Base-by-base conservation (phyloP, 352 stramenopile species). In the Globisporangium nunn region DNA sequence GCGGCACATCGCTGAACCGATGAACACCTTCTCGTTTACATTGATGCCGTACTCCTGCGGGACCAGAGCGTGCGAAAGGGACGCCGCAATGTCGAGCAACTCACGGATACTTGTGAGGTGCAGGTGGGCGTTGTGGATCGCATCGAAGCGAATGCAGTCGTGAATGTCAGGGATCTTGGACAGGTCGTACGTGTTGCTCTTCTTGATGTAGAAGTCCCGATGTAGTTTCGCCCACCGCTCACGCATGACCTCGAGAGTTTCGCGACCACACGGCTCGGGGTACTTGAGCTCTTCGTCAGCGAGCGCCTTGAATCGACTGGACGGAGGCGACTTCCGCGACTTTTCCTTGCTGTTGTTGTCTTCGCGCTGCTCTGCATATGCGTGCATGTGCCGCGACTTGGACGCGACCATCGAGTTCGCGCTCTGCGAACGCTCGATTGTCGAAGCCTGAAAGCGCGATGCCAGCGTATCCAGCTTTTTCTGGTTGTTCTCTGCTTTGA, bases 101-200 rank as follows among this genome's bases (percentile, higher is more conserved):
- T 98, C 94, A 44, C 96, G 81, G 7, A 93, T 81, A n/a, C 88
- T 96, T 14, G 85, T 89, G 11, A 98, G 68, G 52, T 95, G 87
- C 37, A 99, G 61, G 61, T 98, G 87, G 17, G 87, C 80, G 68
- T 99, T 99, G 72, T 99, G 98, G 18, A 99, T 83, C 51, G 97
- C 93, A 74, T 99, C 97, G 68, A 98, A 99, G 28, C 96, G 89
- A 52, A 98, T 95, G 72, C 96, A 98, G 71, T 99, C 97, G 70
- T 98, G 96, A 48, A 99, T 97, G 61, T 99, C 97, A 7, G 98
- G 97, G 53, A 99, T 97, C 62, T 98, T 91, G 7, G 87, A 97
- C 39, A 99, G 67, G 65, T 98, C 96, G 73, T 98, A 98, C 3
- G 78, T 92, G 58, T 95, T 82, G 12, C 68, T 89, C 62, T 96